These are phyloP conservation scores for Cryptosporidium sp. DNA, from an alignment of 169 alveolate species.

Conservation along the genomic window DNA sequence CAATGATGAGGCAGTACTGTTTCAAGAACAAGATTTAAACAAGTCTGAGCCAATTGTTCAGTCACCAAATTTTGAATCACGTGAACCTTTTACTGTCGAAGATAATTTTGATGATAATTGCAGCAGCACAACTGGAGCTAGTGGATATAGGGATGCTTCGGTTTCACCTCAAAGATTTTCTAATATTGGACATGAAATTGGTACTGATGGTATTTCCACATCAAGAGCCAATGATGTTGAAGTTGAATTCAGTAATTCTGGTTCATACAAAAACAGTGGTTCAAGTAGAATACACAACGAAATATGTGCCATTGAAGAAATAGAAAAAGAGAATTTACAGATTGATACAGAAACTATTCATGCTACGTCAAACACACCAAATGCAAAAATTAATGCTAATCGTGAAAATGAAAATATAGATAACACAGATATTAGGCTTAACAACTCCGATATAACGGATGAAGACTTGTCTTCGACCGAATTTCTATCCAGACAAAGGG, in stretches of 20 bases:
- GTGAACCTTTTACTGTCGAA: slow-evolving; percentile 40
- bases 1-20: slow-evolving; percentile 58
- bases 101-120: slow-evolving; percentile 70
- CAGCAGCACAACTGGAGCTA: slow-evolving; percentile 75
- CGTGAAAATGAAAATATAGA: slow-evolving; percentile 9
- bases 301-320: background rate
- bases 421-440: background rate
- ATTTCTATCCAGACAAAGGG: slow-evolving; percentile 61
- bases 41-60: slow-evolving; percentile 42
- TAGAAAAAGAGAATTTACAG: background rate
- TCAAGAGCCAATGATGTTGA: background rate
- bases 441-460: background rate
- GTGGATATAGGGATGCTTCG: slow-evolving; percentile 71
- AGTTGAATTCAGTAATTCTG: background rate
- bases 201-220: background rate
- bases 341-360: background rate
- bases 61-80: slow-evolving; percentile 71
- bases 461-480: background rate
- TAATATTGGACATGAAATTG: background rate
- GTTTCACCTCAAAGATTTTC: slow-evolving; percentile 57
- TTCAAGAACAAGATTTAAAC: slow-evolving; percentile 69
- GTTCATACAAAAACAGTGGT: background rate
- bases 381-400: slow-evolving; percentile 7
- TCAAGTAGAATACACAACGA: background rate
- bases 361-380: background rate